Conservation (phyloP, 2,329 filamentous ascomycete genomes). For the Neofusicoccum laricinum region DNA sequence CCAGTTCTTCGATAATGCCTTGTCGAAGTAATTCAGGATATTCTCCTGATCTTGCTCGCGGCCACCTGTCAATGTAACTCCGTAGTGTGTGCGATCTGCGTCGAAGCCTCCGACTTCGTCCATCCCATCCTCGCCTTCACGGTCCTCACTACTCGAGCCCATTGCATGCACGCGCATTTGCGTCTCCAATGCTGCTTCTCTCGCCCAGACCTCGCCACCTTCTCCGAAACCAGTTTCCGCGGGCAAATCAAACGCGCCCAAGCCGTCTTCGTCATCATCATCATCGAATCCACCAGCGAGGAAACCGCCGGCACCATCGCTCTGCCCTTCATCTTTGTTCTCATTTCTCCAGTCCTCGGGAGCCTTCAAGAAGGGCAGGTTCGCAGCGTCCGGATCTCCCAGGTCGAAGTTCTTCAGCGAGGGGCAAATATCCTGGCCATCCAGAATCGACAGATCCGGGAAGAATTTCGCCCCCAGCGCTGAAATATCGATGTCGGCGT, state of each 20-base stretch:
- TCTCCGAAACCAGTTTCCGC: constrained; percentile 84
- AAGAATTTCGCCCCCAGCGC: constrained; percentile 80
- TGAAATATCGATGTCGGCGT: constrained; percentile 65
- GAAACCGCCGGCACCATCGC: constrained; percentile 72
- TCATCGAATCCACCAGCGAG: constrained; percentile 73
- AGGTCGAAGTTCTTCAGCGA: constrained; percentile 93
- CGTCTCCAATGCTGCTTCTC: constrained; percentile 80
- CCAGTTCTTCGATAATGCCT: constrained; percentile 96
- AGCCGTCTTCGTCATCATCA: constrained; percentile 68
- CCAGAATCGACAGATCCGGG: constrained; percentile 71
- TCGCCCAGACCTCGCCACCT: constrained; percentile 92
- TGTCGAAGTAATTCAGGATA: constrained; percentile 97
- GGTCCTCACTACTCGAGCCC: constrained; percentile 55
- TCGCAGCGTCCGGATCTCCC: constrained; percentile 78
- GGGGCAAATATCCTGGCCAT: constrained; percentile 88
- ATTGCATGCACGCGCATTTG: constrained; percentile 77
- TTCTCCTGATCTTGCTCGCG: constrained; percentile 78
- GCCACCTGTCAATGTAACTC: constrained; percentile 72
- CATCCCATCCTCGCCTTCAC: constrained; percentile 47
- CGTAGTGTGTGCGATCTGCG: constrained; percentile 68
- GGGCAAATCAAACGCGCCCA: constrained; percentile 60
- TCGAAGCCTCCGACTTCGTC: constrained; percentile 57
- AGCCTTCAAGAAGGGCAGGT: constrained; percentile 89
- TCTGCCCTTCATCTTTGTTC: constrained; percentile 59
- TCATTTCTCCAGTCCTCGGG: constrained; percentile 80